Conservation (phyloP, 345 rosid species). For the Eucalyptus sideroxylon region DNA sequence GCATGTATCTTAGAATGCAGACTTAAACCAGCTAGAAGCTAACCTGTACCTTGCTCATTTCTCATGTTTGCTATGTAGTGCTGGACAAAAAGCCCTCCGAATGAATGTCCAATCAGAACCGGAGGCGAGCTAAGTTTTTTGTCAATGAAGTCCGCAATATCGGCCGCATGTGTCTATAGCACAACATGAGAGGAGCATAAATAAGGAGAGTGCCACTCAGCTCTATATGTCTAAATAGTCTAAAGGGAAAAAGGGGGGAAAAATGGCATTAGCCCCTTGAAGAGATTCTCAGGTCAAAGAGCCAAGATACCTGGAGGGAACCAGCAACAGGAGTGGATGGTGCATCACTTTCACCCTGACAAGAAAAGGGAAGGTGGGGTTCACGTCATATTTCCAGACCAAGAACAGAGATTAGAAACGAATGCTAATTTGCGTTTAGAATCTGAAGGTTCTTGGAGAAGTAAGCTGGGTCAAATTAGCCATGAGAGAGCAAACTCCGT, state of each 20-base stretch:
- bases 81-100: slow-evolving; percentile 84
- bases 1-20: not conserved
- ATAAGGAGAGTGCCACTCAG: not conserved
- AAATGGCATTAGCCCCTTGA: not conserved
- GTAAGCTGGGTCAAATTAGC: not conserved
- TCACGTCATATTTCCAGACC: not conserved
- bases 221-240: not conserved
- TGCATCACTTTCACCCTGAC: slow-evolving; percentile 85
- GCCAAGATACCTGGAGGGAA: slow-evolving; percentile 52
- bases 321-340: slow-evolving; percentile 59
- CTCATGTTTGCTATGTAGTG: slow-evolving; percentile 52
- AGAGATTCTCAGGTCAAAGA: not conserved
- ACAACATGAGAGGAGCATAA: not conserved
- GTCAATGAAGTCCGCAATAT: slow-evolving; percentile 62
- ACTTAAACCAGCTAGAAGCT: not conserved
- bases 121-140: slow-evolving; percentile 43
- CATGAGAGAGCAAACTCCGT: no score
- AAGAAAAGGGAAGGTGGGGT: not conserved
- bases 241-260: not conserved
- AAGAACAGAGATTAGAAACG: not conserved
- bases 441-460: not conserved
- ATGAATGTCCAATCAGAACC: slow-evolving; percentile 79
- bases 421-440: not conserved
- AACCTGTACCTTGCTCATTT: slow-evolving; percentile 23
- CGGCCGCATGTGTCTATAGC: slow-evolving; percentile 90